Base-by-base conservation (phyloP, 345 rosid genomes). In the Kandelia obovata region DNA sequence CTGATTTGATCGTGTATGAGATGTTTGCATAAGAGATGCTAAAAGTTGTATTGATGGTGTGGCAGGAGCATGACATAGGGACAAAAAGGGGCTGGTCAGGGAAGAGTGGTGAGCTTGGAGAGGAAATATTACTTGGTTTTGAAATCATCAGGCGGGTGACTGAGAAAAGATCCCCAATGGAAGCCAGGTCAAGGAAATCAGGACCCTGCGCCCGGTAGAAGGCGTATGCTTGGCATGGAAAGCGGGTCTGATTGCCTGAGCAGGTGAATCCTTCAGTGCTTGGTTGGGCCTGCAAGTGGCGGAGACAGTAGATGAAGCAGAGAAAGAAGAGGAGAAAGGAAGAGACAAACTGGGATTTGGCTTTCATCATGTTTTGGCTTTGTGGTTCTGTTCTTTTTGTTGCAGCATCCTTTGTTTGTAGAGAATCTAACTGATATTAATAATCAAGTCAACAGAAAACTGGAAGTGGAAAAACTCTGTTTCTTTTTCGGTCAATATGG, bases 31-130 rank as follows among this genome's bases (percentile, higher is more conserved):
- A 85, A 37, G 87, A 85, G 69, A 83, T 72, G 70, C n/a, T 68
- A 23, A 58, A 6, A 43, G 77, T 71, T 59, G 58, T 1, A 66
- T 76, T 85, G n/a, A 77, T 19, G 37, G 74, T 17, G 62, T 79
- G 81, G 79, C 94, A 89, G 65, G 84, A 79, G 70, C 94, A 89
- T 0, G 86, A 75, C 31, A 89, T 59, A 16, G 94, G 94, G 55
- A 89, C 78, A 63, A 89, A 72, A 34, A 89, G 88, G 25, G 83
- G 78, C 75, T 89, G 89, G 55, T 55, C 30, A 15, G 80, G 72
- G 52, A 72, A 21, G 19, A 89, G 86, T 26, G 88, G 70, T 5
- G 88, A 66, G 10, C 89, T 37, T 3, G 84, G 80, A 66, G 83
- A 71, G 27, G 94, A 80, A 60, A 89, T 82, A 73, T 89, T 89